Evolutionary conservation across 2,329 filamentous ascomycete species (phyloP).

Genomic region (Lizonia empirigonia): DNA sequence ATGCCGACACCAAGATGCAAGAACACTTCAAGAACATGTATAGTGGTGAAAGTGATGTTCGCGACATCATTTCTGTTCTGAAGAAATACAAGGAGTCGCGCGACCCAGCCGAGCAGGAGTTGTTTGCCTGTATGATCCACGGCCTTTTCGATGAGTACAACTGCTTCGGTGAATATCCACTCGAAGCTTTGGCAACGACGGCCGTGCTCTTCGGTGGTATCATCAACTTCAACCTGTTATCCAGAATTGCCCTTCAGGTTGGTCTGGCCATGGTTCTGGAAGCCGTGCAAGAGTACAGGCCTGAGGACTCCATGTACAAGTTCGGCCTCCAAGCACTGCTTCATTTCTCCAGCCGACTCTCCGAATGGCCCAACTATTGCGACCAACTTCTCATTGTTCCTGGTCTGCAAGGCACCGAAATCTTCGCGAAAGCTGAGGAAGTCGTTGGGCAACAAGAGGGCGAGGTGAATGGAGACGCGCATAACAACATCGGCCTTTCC

Average conservation of each 20-base stretch:
- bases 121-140: conserved; percentile 98
- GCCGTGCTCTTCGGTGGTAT: conserved; percentile 96
- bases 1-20: conserved; percentile 90
- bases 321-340: conserved; percentile 95
- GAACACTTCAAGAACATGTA: conserved; percentile 99
- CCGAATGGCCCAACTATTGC: conserved; percentile 96
- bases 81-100: conserved; percentile 86
- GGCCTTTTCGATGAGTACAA: conserved; percentile 96
- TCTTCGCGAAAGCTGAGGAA: conserved; percentile 81
- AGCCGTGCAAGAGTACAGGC: conserved; percentile 81
- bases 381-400: conserved; percentile 81
- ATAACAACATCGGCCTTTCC: conserved; percentile 59
- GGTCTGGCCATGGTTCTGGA: conserved; percentile 98
- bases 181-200: conserved; percentile 94
- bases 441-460: conserved; percentile 72
- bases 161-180: conserved; percentile 91
- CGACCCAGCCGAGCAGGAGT: conserved; percentile 83
- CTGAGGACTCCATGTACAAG: conserved; percentile 93
- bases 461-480: conserved; percentile 57
- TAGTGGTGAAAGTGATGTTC: conserved; percentile 83
- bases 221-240: conserved; percentile 90
- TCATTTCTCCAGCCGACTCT: conserved; percentile 80
- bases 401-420: conserved; percentile 81
- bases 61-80: conserved; percentile 82
- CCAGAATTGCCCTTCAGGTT: conserved; percentile 87